Base-by-base conservation (phyloP, 768 basidiomycete genomes). In the Lyophyllum decastes region DNA sequence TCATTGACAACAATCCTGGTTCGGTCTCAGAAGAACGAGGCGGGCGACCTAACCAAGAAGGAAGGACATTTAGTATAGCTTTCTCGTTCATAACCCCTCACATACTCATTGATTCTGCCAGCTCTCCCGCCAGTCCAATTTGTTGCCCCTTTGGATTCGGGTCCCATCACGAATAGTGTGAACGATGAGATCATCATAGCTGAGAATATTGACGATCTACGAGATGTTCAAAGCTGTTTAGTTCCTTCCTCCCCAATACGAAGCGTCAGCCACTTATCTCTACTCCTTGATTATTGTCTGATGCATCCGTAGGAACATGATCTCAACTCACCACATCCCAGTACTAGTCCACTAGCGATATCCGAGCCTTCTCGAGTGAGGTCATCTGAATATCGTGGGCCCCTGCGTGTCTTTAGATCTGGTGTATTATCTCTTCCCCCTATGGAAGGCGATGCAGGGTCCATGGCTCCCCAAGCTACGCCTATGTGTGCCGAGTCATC, bases 171-270 rank as follows among this genome's bases (percentile, higher is more conserved):
- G 22, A 49, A 34, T 30, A 45, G 26, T 26, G 19, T 45, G 25
- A 16, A 49, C 27, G 52, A 61, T 11, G 55, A 57, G 44, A 51
- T 54, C 17, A 50, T 61, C 34, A 54, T 61, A 19, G 52, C 47
- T 8, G 48, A 49, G 38, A 34, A 57, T 26, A 24, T 54, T 2
- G 47, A 57, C 35, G 25, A 34, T 22, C 43, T 49, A 16, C 40
- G 24, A 5, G 45, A 14, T 9, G 8, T 24, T 16, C 7, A 55
- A 40, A 26, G 26, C 19, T 55, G 9, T 16, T 11, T 46, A 8
- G 22, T 33, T 4, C 49, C 59, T 4, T 30, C 19, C 10, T 40
- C 25, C 44, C 53, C 1, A 2, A 38, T 25, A 11, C 49, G 45
- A 22, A 47, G 11, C 22, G 59, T 60, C 3, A 24, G 59, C 55